These are phyloP conservation scores for Marasmius fiardii DNA, from an alignment of 1,284 basidiomycete species.

Conservation along the genomic window DNA sequence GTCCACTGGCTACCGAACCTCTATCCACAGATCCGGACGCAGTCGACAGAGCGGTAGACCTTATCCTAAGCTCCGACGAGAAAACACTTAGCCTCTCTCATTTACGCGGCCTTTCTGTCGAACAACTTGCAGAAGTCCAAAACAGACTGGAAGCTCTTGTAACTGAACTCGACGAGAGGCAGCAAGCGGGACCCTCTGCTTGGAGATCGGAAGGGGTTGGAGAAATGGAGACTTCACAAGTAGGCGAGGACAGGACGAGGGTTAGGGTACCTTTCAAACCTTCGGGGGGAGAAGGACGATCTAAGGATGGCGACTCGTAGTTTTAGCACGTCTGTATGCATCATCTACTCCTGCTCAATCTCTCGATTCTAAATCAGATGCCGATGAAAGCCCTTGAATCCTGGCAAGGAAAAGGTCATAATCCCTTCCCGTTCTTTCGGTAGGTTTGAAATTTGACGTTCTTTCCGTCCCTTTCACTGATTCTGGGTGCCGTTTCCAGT, in stretches of 20 bases:
- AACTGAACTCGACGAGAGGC: neutral
- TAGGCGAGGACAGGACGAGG: neutral
- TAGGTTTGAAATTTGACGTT: too few species aligned
- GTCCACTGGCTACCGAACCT: neutral
- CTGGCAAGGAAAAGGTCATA: too few species aligned
- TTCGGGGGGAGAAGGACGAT: neutral
- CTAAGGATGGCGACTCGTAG: neutral
- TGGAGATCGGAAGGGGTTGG: neutral
- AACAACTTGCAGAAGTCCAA: neutral
- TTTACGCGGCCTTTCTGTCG: neutral
- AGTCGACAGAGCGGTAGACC: neutral
- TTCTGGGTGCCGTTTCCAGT: too few species aligned
- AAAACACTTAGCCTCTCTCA: neutral
- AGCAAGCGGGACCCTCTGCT: neutral
- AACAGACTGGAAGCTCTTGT: neutral
- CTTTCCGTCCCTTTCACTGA: too few species aligned
- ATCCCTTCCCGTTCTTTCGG: too few species aligned
- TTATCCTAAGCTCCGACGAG: neutral
- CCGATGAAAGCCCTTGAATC: too few species aligned
- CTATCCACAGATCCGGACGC: neutral
- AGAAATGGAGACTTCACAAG: neutral
- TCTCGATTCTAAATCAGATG: too few species aligned
- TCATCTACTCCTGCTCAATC: too few species aligned
- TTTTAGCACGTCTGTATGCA: neutral
- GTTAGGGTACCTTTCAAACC: neutral